These are phyloP conservation scores for Cylindrotheca fusiformis DNA, from an alignment of 108 stramenopile species.

Conservation along the genomic window DNA sequence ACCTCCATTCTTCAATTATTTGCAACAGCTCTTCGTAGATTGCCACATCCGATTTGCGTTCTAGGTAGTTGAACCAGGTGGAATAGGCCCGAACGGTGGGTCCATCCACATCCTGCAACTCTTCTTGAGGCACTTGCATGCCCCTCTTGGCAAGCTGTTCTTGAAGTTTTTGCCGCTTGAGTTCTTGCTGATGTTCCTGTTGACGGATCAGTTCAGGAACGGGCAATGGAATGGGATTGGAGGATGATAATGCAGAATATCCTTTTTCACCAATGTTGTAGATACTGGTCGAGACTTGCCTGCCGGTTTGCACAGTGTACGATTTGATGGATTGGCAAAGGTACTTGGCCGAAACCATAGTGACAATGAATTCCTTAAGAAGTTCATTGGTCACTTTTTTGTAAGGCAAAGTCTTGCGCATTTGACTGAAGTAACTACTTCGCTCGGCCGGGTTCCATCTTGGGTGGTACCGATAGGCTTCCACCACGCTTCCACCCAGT, in stretches of 20 bases:
- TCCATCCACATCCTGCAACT: slow-evolving; percentile 73
- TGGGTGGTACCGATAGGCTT: slow-evolving; percentile 48
- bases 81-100: slow-evolving; percentile 64
- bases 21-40: slow-evolving; percentile 54
- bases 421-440: slow-evolving; percentile 12
- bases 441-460: slow-evolving; percentile 5
- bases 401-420: slow-evolving; percentile 20
- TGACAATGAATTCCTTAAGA: slow-evolving; percentile 48
- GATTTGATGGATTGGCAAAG: slow-evolving; percentile 34
- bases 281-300: slow-evolving; percentile 23
- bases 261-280: slow-evolving; percentile 50
- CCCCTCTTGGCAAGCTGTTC: slow-evolving; percentile 44
- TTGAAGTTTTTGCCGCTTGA: slow-evolving; percentile 41
- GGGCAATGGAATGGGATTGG: slow-evolving; percentile 49
- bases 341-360: slow-evolving; percentile 40
- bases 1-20: slow-evolving; percentile 63
- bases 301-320: slow-evolving; percentile 12
- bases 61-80: slow-evolving; percentile 60
- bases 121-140: slow-evolving; percentile 59
- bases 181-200: slow-evolving; percentile 49
- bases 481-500: slow-evolving; percentile 48
- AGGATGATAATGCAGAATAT: slow-evolving; percentile 17
- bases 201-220: slow-evolving; percentile 70
- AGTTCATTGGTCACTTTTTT: slow-evolving; percentile 40
- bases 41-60: slow-evolving; percentile 31